Evolutionary conservation across 2,329 filamentous ascomycete genomes (phyloP), one percentile per base, ranked within the genome.

Genomic region (Ambrosiella beaveri): DNA sequence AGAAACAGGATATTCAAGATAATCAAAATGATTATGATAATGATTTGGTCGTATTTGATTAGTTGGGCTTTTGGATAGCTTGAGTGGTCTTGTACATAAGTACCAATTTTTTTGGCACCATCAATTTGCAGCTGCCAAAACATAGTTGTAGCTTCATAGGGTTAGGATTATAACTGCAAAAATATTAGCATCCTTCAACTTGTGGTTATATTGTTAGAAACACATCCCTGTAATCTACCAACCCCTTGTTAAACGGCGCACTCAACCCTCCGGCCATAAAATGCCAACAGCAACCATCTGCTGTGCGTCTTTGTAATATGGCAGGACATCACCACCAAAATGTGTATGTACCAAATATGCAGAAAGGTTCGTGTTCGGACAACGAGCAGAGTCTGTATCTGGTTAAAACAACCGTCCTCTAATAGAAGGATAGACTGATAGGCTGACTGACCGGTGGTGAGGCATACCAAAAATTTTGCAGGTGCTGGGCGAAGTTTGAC

Each of bases 301-400:
- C 51, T 36, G 51, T 58, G 51, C 41, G 6, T 54, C 51, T 55
- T 47, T 12, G 57, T 58, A 58, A 58, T 55, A 55, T 58, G 51
- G 38, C 55, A 54, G 50, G 54, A 58, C 41, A 58, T 45, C 51
- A 40, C 40, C 17, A 36, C n/a, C 47, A n/a, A 40, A 45, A 38
- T 45, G 38, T 56, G n/a, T 41, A 41, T 41, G 27, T 27, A 27
- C 3, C 27, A 27, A 27, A 47, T 15, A 13, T 17, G 44, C n/a
- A 47, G n/a, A 2, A 13, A 47, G 44, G 44, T 17, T 47, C n/a
- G n/a, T 47, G 44, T 47, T 47, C 44, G 19, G 13, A 47, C n/a
- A n/a, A n/a, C 13, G 19, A 47, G 19, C 15, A 47, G 19, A 47
- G 44, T 17, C 19, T 47, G 44, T 47, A 17, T 13, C 19, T 47